A percentile compares a stretch with the other conserved stretches of the same genome.
phyloP scores from a whole-genome alignment of 257 asterid genomes.

The Ilex asprella region DNA sequence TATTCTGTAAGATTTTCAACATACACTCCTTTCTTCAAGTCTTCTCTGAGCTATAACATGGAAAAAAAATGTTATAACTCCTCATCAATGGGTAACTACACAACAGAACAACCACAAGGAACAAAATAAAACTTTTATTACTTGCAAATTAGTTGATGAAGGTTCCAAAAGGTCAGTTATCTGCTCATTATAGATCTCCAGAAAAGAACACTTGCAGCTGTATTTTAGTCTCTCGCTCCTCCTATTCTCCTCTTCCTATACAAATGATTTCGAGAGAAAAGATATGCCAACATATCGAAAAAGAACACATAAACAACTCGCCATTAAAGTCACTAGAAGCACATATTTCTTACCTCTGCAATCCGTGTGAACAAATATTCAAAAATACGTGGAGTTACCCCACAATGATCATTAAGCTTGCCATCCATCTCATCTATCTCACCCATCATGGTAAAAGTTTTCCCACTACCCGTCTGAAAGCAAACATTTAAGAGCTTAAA shows the following conservation, averaged over 20 bases:
- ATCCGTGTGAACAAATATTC: conserved; percentile 68
- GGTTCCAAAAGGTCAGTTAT: conserved; percentile 92
- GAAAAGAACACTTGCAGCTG: conserved; percentile 71
- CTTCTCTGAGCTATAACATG: conserved; percentile 68
- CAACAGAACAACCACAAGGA: background rate
- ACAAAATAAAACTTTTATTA: conserved; percentile 19
- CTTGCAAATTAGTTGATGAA: conserved; percentile 74
- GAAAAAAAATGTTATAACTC: background rate
- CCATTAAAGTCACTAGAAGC: background rate
- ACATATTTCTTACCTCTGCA: conserved; percentile 40
- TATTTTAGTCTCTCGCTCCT: conserved; percentile 54
- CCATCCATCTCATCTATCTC: conserved; percentile 54
- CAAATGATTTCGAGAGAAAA: background rate
- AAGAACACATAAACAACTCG: background rate
- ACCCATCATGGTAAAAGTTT: conserved; percentile 90
- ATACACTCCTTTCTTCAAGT: conserved; percentile 73
- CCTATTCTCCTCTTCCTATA: conserved; percentile 70
- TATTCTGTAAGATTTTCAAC: conserved; percentile 78
- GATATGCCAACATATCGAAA: conserved; percentile 15
- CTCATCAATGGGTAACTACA: background rate
- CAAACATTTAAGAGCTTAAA: conserved; percentile 7
- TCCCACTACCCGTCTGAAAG: conserved; percentile 84
- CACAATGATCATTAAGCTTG: conserved; percentile 55
- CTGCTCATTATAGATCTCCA: conserved; percentile 38
- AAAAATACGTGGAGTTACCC: conserved; percentile 78